phyloP scores from a whole-genome alignment of 2,329 filamentous ascomycete species.

The Colletotrichum sp. region DNA sequence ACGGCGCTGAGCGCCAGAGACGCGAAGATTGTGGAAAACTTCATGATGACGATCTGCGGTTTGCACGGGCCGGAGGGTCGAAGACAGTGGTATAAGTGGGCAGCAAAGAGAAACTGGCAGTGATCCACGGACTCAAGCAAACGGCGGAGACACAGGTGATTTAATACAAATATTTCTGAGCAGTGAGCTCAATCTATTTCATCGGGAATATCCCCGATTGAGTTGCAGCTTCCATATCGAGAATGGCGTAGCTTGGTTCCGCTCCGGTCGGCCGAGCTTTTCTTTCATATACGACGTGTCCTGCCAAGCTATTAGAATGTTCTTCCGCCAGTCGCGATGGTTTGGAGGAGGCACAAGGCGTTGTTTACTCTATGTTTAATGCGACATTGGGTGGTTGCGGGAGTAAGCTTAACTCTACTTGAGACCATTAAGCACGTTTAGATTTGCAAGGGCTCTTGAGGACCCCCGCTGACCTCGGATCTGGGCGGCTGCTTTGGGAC shows the following conservation, averaged over 20 bases:
- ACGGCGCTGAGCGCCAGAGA: slow-evolving; percentile 11
- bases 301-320: not conserved
- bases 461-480: not conserved
- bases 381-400: not conserved
- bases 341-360: not conserved
- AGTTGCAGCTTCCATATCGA: not conserved
- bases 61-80: not conserved
- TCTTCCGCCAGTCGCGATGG: slow-evolving; percentile 16
- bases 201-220: not conserved
- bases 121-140: not conserved
- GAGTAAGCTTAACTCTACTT: not conserved
- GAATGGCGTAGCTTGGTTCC: not conserved
- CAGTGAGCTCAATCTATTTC: not conserved
- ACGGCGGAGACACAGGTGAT: not conserved
- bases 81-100: not conserved
- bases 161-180: not conserved
- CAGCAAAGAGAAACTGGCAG: not conserved
- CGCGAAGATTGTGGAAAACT: slow-evolving; percentile 10
- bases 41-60: not conserved
- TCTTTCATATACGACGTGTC: not conserved
- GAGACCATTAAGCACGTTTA: not conserved
- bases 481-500: not conserved
- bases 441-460: not conserved
- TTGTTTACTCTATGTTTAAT: not conserved
- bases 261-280: slow-evolving; percentile 15